These are phyloP conservation scores for Daedalea quercina DNA, from an alignment of 768 basidiomycete genomes.

Conservation along the genomic window DNA sequence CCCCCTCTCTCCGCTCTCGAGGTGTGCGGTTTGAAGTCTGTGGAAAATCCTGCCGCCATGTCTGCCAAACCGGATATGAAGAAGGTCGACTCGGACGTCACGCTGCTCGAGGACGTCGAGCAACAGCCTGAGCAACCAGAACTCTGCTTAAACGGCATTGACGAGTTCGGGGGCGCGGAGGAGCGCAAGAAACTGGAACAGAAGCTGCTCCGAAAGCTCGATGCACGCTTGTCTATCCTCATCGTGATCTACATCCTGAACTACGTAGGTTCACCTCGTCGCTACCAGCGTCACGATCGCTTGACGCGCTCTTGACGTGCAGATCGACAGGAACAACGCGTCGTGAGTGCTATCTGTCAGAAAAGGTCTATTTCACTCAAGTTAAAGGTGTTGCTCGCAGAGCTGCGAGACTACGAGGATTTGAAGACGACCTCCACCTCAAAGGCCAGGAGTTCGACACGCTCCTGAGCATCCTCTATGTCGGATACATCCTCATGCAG, in stretches of 20 bases:
- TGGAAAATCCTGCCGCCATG: background rate
- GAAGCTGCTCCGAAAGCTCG: conserved; percentile 37
- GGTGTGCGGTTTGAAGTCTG: background rate
- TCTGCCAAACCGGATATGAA: background rate
- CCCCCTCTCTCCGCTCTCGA: background rate
- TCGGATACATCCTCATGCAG: conserved; percentile 76
- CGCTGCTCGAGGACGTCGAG: background rate
- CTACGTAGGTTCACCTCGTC: conserved; percentile 27
- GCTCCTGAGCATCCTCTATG: conserved; percentile 58
- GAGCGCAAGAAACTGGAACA: conserved; percentile 34
- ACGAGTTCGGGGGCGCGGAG: conserved; percentile 31
- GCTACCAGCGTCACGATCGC: background rate
- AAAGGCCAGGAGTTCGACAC: conserved; percentile 59
- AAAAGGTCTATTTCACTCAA: no score
- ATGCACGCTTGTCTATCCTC: conserved; percentile 36
- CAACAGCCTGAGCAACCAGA: background rate
- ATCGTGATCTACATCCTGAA: conserved; percentile 42
- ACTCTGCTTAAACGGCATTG: background rate
- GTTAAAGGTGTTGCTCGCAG: conserved; percentile 25
- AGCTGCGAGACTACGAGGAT: conserved; percentile 66
- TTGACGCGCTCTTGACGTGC: background rate
- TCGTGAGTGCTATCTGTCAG: conserved; percentile 33
- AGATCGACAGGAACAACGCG: conserved; percentile 72
- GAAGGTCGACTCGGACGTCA: background rate
- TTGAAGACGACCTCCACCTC: conserved; percentile 61